These are phyloP conservation scores for Penicillium expansum DNA, from an alignment of 2,329 filamentous ascomycete species.

Conservation along the genomic window DNA sequence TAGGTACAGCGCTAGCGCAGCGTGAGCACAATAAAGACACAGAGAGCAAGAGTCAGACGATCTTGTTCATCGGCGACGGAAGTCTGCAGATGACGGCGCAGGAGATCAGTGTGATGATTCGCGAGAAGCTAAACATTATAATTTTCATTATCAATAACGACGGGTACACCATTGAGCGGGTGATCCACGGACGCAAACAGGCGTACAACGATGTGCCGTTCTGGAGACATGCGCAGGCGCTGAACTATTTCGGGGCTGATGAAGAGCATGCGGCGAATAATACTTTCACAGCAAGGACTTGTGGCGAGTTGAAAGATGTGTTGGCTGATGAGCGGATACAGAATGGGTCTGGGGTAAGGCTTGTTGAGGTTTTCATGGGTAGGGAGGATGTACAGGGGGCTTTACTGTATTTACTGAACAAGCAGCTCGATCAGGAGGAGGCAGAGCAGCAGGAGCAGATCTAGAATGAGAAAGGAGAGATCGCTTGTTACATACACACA, in stretches of 20 bases:
- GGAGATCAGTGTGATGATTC: constrained; percentile 63
- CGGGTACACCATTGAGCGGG: constrained; percentile 59
- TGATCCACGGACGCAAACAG: constrained; percentile 55
- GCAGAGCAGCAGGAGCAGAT: not conserved
- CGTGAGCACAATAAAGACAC: constrained; percentile 20
- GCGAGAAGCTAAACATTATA: constrained; percentile 49
- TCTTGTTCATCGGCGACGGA: constrained; percentile 62
- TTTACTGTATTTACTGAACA: constrained; percentile 33
- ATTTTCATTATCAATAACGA: constrained; percentile 58
- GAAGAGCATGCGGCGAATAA: constrained; percentile 38
- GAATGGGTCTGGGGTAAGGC: constrained; percentile 39
- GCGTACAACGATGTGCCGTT: constrained; percentile 56
- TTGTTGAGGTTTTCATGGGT: constrained; percentile 46
- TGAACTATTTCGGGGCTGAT: constrained; percentile 49
- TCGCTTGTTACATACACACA: not conserved
- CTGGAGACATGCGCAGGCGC: constrained; percentile 53
- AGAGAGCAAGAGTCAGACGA: constrained; percentile 44
- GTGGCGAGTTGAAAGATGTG: constrained; percentile 47
- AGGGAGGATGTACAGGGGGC: constrained; percentile 37
- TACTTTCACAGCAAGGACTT: constrained; percentile 44
- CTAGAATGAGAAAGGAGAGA: not conserved
- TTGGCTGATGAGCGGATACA: constrained; percentile 37
- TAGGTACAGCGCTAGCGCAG: constrained; percentile 56
- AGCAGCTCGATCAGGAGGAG: constrained; percentile 29
- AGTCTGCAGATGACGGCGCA: constrained; percentile 66